Base-by-base conservation (phyloP, 2,329 filamentous ascomycete genomes). In the Colletotrichum echinochloae region DNA sequence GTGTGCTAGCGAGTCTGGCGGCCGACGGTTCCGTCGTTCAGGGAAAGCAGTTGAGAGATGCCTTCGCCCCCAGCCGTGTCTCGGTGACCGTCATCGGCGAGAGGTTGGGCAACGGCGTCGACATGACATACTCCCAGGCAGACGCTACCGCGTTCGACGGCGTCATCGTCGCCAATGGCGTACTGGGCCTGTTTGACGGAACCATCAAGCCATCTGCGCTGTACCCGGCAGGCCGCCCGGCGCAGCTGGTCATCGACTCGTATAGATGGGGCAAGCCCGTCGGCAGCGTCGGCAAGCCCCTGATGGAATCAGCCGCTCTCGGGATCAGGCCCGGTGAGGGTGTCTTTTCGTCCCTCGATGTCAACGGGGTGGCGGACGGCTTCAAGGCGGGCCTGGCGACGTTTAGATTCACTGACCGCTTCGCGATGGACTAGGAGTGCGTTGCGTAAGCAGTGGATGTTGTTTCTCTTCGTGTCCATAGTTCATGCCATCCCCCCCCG, bases 211-310 rank as follows among this genome's bases (percentile, higher is more conserved):
- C 48, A 2, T 87, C 86, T 4, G 83, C 88, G 0, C 81, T 93
- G 8, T 94, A 87, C 78, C 91, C 91, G 0, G 82, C 86, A 2
- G 88, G 88, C 1, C 84, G 90, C 0, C 92, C 91, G 0, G 79
- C 85, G 2, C 86, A 92, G 81, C 90, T 94, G 60, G 78, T 93
- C 23, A 77, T 83, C 20, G 87, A 90, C 75, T 88, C 85, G 0
- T 94, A 89, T 80, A 82, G 87, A 30, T 94, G 89, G 83, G 91
- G 91, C 5, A 94, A 94, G 83, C 89, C 92, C 0, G 82, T 94
- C 30, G 90, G 83, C 18, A 88, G 87, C 35, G 73, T 92, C 1
- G 90, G 89, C 16, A 80, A 79, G 0, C 80, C 74, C 14, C 74
- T 70, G 20, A 8, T 35, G 14, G 41, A 37, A 23, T 65, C 65